phyloP scores from a whole-genome alignment of 495 filamentous ascomycete genomes.

The Trichoderma asperelloides region DNA sequence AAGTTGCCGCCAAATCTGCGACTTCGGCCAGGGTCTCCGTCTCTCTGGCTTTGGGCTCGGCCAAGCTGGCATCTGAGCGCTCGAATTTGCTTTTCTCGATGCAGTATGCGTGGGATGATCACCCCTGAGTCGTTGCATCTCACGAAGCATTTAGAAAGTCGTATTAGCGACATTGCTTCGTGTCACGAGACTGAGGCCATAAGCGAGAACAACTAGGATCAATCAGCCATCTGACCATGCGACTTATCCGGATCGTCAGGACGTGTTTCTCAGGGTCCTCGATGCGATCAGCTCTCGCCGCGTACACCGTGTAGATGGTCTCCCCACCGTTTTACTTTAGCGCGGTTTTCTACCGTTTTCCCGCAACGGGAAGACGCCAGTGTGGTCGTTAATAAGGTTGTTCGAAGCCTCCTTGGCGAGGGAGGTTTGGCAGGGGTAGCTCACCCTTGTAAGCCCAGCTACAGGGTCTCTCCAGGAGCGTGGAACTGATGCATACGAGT shows the following conservation, averaged over 20 bases:
- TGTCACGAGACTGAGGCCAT: background rate
- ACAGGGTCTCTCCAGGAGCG: background rate
- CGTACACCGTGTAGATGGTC: background rate
- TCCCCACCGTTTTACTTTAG: background rate
- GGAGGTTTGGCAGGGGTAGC: background rate
- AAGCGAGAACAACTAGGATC: background rate
- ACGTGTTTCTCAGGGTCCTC: background rate
- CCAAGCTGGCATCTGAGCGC: background rate
- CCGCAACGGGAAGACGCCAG: background rate
- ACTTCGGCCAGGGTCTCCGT: background rate
- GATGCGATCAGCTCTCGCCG: background rate
- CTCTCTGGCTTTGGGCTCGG: background rate
- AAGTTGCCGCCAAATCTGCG: background rate
- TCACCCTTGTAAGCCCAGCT: background rate
- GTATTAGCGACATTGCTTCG: background rate
- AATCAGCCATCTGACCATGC: background rate
- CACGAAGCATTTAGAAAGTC: background rate
- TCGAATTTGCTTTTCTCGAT: background rate
- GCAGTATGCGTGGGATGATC: background rate
- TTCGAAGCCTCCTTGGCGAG: background rate
- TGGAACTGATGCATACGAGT: background rate
- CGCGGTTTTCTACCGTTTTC: conserved; percentile 5
- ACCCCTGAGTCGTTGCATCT: background rate
- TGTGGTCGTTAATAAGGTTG: background rate
- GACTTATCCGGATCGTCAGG: background rate